Evolutionary conservation across 2,329 filamentous ascomycete species (phyloP).

Genomic region (Neopestalotiopsis sp.): DNA sequence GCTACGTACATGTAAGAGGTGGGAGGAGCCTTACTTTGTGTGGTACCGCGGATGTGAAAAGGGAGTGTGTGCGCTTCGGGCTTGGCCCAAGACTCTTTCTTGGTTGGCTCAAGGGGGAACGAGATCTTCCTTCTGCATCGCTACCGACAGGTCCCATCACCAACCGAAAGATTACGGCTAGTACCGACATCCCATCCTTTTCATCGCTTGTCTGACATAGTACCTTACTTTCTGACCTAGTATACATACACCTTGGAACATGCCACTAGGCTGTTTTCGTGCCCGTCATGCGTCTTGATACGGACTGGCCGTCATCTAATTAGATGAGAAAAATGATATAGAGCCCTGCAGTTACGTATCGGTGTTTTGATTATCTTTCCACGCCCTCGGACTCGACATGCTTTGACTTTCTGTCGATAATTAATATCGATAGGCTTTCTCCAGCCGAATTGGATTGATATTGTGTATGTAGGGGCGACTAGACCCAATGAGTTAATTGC

Average conservation of each 20-base stretch:
- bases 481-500: not conserved
- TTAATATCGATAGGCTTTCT: not conserved
- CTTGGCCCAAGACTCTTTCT: not conserved
- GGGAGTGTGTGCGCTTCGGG: not conserved
- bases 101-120: not conserved
- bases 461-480: not conserved
- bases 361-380: too few relatives aligned
- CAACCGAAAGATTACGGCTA: not conserved
- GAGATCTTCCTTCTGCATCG: not conserved
- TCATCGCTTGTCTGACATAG: constrained; percentile 1
- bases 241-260: not conserved
- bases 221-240: constrained; percentile 1
- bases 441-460: not conserved
- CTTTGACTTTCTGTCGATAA: too few relatives aligned
- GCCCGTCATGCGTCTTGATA: not conserved
- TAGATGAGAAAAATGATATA: not conserved
- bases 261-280: not conserved
- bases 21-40: not conserved
- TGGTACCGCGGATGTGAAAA: not conserved
- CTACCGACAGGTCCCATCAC: not conserved
- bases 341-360: not conserved
- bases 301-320: not conserved
- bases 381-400: too few relatives aligned
- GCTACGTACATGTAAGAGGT: not conserved
- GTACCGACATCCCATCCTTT: not conserved